Base-by-base conservation (phyloP, 78 protist species). In the Tieghemostelium lacteum region DNA sequence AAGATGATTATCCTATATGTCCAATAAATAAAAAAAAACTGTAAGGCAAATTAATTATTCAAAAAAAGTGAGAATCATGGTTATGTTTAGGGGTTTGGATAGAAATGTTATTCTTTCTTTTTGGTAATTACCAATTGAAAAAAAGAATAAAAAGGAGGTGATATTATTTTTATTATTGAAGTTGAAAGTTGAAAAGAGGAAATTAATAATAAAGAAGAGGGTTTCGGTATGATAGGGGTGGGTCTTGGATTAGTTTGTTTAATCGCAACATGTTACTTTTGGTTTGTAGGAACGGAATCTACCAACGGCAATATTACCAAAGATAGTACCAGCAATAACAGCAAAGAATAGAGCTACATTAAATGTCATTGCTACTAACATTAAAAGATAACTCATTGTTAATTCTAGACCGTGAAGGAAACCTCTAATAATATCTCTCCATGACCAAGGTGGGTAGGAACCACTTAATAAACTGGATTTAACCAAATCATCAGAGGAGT, bases 341-440 rank as follows among this genome's bases (percentile, higher is more conserved):
- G 74, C 85, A 40, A 86, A 66, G 36, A 86, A 86, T 20, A 86
- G 26, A 36, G 75, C 80, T n/a, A 86, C 74, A 31, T 86, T 86
- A 34, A 74, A 72, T 28, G 85, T 60, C 85, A 85, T 85, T 19
- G 92, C 92, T 34, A 85, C 83, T n/a, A 86, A 37, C 92, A 86
- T 86, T 29, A 86, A 54, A 16, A 64, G 31, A 33, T 74, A 75
- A 22, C 66, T 29, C n/a, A 54, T 19, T 57, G 92, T 75, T 19
- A 86, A 31, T n/a, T n/a, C n/a, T n/a, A n/a, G n/a, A n/a, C n/a
- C n/a, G n/a, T 33, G 12, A 16, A 20, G 3, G 19, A 63, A 20
- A 63, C 70, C 10, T 36, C 28, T 45, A 31, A 70, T 31, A 14
- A 70, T 31, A 50, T 70, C 76, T 49, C 76, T 40, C 3, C 49